Base-by-base conservation (phyloP, 2,329 filamentous ascomycete species). In the Exophiala sp. region DNA sequence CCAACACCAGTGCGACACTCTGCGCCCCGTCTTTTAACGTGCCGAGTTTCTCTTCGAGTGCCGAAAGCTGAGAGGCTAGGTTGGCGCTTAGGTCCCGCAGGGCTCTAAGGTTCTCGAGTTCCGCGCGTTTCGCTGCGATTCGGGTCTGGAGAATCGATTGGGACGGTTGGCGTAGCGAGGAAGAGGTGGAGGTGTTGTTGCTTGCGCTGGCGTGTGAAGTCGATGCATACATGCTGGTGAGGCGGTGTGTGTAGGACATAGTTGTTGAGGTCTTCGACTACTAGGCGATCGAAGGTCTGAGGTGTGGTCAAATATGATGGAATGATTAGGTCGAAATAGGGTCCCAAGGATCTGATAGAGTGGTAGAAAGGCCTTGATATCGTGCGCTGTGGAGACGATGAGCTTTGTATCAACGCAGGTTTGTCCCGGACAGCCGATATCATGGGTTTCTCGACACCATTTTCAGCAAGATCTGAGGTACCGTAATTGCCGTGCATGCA, bases 1-100 rank as follows among this genome's bases (percentile, higher is more conserved):
- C 76, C 61, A 84, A 71, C n/a, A 84, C 81, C 39, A 77, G 78
- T 47, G 80, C 80, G 50, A 84, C 78, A 53, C 80, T 80, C 72
- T 83, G 79, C 4, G 81, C 81, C 13, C 81, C 81, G 63, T 81
- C 74, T 32, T 77, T 78, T 51, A 84, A 64, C 3, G 79, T 83
- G 22, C 69, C 68, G 49, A 84, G 65, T 63, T 83, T 83, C 55
- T 75, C 70, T 58, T 82, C 78, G 47, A 84, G 68, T 58, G 72
- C 72, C 59, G 82, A 73, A 78, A 84, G 82, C 61, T 83, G 80
- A 46, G 73, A 71, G 24, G 80, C 80, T 23, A 84, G 68, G n/a
- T 75, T 75, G 35, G 70, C 76, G 60, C 79, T 82, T 45, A 83
- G 68, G 57, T 81, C 79, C 52, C 80, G 78, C 48, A 84, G 65